These are phyloP conservation scores for Cyclospora cayetanensis DNA, from an alignment of 169 alveolate species.

Conservation along the genomic window DNA sequence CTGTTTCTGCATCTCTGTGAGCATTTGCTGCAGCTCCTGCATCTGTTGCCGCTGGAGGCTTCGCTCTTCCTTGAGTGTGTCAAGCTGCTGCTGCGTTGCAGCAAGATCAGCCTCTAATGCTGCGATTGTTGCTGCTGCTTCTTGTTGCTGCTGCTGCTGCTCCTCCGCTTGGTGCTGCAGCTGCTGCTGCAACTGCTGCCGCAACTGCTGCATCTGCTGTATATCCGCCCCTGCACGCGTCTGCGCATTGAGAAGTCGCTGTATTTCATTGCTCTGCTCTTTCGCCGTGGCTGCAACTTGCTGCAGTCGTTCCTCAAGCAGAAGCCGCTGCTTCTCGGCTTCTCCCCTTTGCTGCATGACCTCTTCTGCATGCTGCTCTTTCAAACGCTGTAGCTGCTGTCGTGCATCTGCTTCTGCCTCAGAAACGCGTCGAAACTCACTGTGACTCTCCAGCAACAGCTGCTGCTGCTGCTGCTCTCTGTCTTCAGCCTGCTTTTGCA, in stretches of 20 bases:
- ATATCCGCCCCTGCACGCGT: neutral
- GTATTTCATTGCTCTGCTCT: too few relatives aligned
- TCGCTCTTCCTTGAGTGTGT: neutral
- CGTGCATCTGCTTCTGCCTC: constrained; percentile 37
- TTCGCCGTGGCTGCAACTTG: constrained; percentile 35
- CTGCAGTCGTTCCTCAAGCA: neutral
- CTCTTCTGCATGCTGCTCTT: neutral
- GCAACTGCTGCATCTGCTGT: constrained; percentile 41
- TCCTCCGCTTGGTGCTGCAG: constrained; percentile 1
- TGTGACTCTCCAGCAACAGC: constrained; percentile 35
- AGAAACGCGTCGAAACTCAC: constrained; percentile 19
- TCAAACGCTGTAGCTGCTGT: constrained; percentile 22
- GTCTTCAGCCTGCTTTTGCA: neutral
- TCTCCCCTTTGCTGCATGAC: neutral
- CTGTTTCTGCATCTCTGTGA: neutral
- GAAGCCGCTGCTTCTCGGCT: constrained; percentile 13
- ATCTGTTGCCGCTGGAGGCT: constrained; percentile 58
- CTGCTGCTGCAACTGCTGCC: constrained; percentile 31
- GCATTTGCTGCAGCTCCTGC: constrained; percentile 44
- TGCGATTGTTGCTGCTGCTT: constrained; percentile 33
- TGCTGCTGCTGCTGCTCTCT: constrained; percentile 22
- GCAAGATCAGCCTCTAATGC: constrained; percentile 48
- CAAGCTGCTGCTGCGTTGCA: constrained; percentile 36
- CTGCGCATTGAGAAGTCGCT: too few relatives aligned
- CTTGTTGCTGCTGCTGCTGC: constrained; percentile 53